A percentile compares a stretch with the other conserved stretches of the same genome.
Evolutionary conservation across 2,329 filamentous ascomycete species (phyloP).

Genomic region (Fusarium annulatum): DNA sequence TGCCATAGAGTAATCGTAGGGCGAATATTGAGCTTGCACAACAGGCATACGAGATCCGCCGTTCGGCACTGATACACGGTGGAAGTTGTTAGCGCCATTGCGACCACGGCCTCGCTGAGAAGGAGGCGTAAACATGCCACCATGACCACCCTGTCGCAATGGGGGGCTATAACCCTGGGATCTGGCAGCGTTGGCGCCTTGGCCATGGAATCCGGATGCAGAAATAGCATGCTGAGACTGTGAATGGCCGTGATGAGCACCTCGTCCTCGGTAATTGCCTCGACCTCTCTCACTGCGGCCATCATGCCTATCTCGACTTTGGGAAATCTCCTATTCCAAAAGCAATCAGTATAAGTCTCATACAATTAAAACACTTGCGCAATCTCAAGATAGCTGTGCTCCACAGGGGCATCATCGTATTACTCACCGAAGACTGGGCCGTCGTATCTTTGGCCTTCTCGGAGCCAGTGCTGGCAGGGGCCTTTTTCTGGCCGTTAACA

Average conservation of each 20-base stretch:
- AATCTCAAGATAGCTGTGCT: neutral
- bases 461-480: slow-evolving; percentile 45
- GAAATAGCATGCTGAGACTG: slow-evolving; percentile 49
- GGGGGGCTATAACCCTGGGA: slow-evolving; percentile 58
- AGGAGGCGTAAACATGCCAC: slow-evolving; percentile 49
- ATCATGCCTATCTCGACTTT: slow-evolving; percentile 51
- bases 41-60: slow-evolving; percentile 50
- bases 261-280: slow-evolving; percentile 59
- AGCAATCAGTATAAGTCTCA: slow-evolving; percentile 4
- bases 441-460: slow-evolving; percentile 57
- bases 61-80: slow-evolving; percentile 56
- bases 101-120: slow-evolving; percentile 52
- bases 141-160: slow-evolving; percentile 54
- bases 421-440: slow-evolving; percentile 54
- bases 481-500: slow-evolving; percentile 56
- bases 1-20: slow-evolving; percentile 55
- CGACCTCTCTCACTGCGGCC: slow-evolving; percentile 56
- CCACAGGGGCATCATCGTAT: neutral
- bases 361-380: neutral
- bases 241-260: slow-evolving; percentile 54
- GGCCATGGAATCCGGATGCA: slow-evolving; percentile 47
- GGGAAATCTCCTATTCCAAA: slow-evolving; percentile 42
- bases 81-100: slow-evolving; percentile 50
- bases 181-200: slow-evolving; percentile 50
- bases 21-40: slow-evolving; percentile 50